Evolutionary conservation across 352 stramenopile genomes (phyloP), one percentile per base, ranked within the genome.

Genomic region (Phytophthora syringae): DNA sequence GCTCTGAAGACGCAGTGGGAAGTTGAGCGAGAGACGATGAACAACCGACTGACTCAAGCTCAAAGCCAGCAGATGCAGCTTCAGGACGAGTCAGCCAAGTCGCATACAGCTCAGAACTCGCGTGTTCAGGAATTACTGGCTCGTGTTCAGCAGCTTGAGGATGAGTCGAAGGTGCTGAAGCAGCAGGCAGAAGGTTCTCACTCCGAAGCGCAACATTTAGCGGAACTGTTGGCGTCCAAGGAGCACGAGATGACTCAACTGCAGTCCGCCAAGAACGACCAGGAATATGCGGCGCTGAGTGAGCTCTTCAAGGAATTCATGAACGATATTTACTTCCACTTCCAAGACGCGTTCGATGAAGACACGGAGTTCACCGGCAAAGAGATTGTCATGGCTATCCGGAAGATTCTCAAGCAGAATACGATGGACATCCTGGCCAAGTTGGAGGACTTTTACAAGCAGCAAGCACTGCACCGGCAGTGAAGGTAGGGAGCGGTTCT

Each of bases 261-360:
- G 30, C 77, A 79, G 37, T 63, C 80, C 11, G 60, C 60, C 27
- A 84, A 79, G 62, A 79, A 74, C 18, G 64, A 84, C 47, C 77
- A 85, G 28, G 82, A 90, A 52, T 82, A 83, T 43, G 72, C 75
- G 11, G 79, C 79, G 34, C 55, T 90, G 47, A 89, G 76, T 50
- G 82, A 89, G 47, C 55, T 92, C 22, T 77, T 94, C 40, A 94
- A 94, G 64, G 86, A 91, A 63, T 87, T 90, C 60, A 94, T 94
- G 86, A 93, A 94, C 82, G 86, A 92, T 67, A 88, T 94, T 55
- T 94, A 94, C 72, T 92, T 93, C 58, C 79, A 90, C 34, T 94
- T 90, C 67, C 86, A 94, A 59, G 84, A 94, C 55, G 84, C 84
- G 9, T 94, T 94, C 40, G 86, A 94, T 30, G 86, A 94, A 70